Evolutionary conservation across 768 basidiomycete genomes (phyloP).

Genomic region (Podaxis rugospora): DNA sequence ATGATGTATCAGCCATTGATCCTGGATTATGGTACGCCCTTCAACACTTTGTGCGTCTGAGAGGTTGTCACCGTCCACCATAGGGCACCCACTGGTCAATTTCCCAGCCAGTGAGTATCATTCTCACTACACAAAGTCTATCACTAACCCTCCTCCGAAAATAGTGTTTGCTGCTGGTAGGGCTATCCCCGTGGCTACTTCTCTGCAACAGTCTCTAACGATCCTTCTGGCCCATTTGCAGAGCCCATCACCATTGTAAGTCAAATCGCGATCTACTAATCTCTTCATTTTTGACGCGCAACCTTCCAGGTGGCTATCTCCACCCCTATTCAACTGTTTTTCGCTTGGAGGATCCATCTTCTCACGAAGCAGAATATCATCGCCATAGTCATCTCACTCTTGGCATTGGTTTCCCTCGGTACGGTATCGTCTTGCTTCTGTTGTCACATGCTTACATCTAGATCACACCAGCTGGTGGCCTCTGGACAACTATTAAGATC

Average conservation of each 20-base stretch:
- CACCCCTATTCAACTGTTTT: slow-evolving; percentile 44
- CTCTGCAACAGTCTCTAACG: too few species aligned
- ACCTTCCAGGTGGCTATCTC: slow-evolving; percentile 34
- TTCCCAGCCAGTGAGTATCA: slow-evolving; percentile 27
- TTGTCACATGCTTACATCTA: neutral
- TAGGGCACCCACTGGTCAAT: slow-evolving; percentile 27
- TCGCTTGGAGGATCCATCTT: slow-evolving; percentile 38
- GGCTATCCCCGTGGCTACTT: neutral
- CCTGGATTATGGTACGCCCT: slow-evolving; percentile 24
- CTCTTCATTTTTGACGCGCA: neutral
- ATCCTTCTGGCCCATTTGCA: slow-evolving; percentile 3
- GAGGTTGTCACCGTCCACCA: neutral
- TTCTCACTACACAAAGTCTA: neutral
- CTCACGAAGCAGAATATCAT: slow-evolving; percentile 35
- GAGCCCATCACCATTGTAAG: slow-evolving; percentile 30
- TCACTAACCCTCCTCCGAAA: neutral
- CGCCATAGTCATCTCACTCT: slow-evolving; percentile 24
- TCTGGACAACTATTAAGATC: slow-evolving; percentile 36
- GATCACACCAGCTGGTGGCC: slow-evolving; percentile 29
- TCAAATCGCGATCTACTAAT: neutral
- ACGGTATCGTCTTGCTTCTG: slow-evolving; percentile 10
- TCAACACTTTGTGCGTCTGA: slow-evolving; percentile 2
- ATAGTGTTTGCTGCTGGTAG: slow-evolving; percentile 28
- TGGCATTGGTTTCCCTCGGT: slow-evolving; percentile 35
- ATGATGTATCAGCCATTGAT: slow-evolving; percentile 47